Base-by-base conservation (phyloP, 1,139 yeast species). In the Kurtzmaniella natalensis region DNA sequence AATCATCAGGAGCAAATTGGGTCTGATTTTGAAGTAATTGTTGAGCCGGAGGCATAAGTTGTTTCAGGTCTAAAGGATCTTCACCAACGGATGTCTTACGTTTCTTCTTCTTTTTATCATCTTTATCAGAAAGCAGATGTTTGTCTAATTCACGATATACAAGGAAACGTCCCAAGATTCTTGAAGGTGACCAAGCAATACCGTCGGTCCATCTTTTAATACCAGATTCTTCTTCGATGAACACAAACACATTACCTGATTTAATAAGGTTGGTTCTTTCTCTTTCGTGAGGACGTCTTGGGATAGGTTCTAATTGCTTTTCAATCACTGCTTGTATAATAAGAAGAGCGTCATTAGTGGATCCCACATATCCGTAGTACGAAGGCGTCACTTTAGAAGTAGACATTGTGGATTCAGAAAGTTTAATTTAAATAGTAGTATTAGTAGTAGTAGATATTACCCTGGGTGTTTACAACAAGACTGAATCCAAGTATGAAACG, bases 151-250 rank as follows among this genome's bases (percentile, higher is more conserved):
- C 94, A 28, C 95, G 72, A 55, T 88, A 88, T 7, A 88, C 81
- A 27, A 88, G 63, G 46, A 88, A 88, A 38, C 94, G 68, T 3
- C 95, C 95, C 28, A 86, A 66, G 20, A 88, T 86, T 34, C 96
- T 64, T 2, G 94, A 81, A 0, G 96, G 96, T 1, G 89, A 79
- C 96, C 96, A 88, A 9, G 89, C 72, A 15, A 85, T 76, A 11
- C 96, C 95, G 52, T 88, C 96, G 1, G 96, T 88, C 96, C 96
- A 88, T 36, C 96, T 66, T 54, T 84, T 84, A 41, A 88, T 87
- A 1, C 94, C 92, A 0, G 92, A 79, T 15, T 73, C 69, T 44
- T 83, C 87, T 55, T 88, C 96, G 34, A 84, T 76, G 51, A 87
- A 88, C 3, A 88, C 87, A 57, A 87, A 88, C 1, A 87, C 81